These are phyloP conservation scores for Pulveroboletus sp. DNA, from an alignment of 768 basidiomycete species.

Conservation along the genomic window DNA sequence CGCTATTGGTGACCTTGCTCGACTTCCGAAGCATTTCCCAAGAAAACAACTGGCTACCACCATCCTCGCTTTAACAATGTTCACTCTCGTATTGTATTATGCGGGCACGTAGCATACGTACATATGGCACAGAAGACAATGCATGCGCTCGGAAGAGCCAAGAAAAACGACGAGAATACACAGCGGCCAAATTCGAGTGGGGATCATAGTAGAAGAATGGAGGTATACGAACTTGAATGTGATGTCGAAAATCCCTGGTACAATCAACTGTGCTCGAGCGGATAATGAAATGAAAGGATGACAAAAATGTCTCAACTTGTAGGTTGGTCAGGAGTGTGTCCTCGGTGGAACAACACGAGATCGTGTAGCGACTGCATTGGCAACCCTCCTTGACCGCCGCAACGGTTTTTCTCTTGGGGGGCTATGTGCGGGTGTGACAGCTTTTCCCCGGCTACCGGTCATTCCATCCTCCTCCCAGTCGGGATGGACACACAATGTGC, in stretches of 20 bases:
- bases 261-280: conserved; percentile 8
- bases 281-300: conserved; percentile 10
- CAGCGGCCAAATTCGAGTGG: conserved; percentile 19
- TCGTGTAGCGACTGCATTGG: conserved; percentile 52
- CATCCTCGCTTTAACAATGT: neutral
- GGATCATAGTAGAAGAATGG: conserved; percentile 25
- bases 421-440: neutral
- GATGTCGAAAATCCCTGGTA: conserved; percentile 19
- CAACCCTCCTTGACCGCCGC: conserved; percentile 64
- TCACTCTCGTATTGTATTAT: conserved; percentile 14
- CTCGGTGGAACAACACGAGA: conserved; percentile 39
- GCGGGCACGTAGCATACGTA: conserved; percentile 8
- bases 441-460: conserved; percentile 13
- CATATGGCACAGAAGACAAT: neutral
- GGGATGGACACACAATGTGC: conserved; percentile 55
- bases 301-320: conserved; percentile 1
- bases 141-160: conserved; percentile 4
- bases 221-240: conserved; percentile 26
- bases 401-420: conserved; percentile 11
- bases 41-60: conserved; percentile 3
- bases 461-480: conserved; percentile 42
- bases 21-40: conserved; percentile 21
- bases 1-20: conserved; percentile 21
- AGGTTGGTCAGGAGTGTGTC: conserved; percentile 21
- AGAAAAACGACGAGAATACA: conserved; percentile 10